These are phyloP conservation scores for Saururus chinensis DNA, from an alignment of 164 flowering plant genomes.

Conservation along the genomic window DNA sequence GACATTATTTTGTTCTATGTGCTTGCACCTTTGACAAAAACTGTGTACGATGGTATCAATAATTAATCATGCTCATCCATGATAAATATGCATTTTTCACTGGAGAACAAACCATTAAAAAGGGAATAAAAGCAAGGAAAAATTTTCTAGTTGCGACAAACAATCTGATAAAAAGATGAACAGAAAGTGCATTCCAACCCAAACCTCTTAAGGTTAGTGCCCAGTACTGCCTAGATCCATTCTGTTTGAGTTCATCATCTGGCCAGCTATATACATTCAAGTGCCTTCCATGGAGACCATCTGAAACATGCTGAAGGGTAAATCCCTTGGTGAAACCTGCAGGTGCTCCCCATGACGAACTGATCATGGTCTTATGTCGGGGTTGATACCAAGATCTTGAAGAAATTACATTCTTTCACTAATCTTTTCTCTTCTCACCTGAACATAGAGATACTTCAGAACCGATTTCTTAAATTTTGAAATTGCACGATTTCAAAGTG, in stretches of 20 bases:
- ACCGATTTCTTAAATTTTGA: slow-evolving; percentile 1
- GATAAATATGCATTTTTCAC: no score
- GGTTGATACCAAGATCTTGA: slow-evolving; percentile 99
- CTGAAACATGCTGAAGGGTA: slow-evolving; percentile 72
- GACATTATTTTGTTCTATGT: no score
- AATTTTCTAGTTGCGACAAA: no score
- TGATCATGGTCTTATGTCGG: slow-evolving; percentile 85
- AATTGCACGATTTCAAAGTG: neutral
- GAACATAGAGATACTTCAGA: slow-evolving; percentile 18
- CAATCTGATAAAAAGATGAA: no score
- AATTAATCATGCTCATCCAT: no score
- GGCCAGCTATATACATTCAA: slow-evolving; percentile 92
- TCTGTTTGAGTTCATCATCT: slow-evolving; percentile 78
- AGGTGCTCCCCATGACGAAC: slow-evolving; percentile 99
- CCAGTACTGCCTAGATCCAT: slow-evolving; percentile 87
- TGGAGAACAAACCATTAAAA: no score
- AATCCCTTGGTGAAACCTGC: slow-evolving; percentile 87
- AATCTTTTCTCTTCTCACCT: slow-evolving; percentile 97
- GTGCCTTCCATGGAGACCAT: no score
- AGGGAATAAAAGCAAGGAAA: no score
- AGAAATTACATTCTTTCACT: slow-evolving; percentile 94
- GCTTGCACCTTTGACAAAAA: no score
- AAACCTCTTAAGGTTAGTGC: slow-evolving; percentile 79
- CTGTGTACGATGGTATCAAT: no score
- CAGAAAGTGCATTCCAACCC: neutral